Base-by-base conservation (phyloP, 78 protist species). In the Polysphondylium violaceum region DNA sequence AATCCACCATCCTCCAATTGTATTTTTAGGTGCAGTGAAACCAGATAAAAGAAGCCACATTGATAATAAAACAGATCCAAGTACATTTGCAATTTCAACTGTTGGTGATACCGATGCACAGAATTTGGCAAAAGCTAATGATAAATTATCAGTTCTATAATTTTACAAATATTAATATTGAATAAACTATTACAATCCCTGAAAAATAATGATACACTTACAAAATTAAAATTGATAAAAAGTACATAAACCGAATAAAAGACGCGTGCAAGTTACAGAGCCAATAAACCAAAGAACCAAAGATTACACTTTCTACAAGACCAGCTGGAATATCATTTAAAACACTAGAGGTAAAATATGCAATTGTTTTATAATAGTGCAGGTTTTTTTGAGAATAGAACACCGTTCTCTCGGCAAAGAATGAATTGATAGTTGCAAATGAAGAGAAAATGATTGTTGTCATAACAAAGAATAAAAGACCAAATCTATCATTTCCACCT, bases 1-100 rank as follows among this genome's bases (percentile, higher is more conserved):
- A 36, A 78, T 81, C 88, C 88, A 91, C 83, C 89, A 76, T 9
- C 88, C 88, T 23, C 86, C 86, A 51, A 76, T 88, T 12, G 27
- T 40, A 65, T 73, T 63, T 21, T 63, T 74, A 23, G 94, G 76
- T 1, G 87, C 86, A 21, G 79, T 77, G 71, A 88, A 88, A 65
- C 94, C 94, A 35, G 94, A 88, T 36, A 88, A 60, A 21, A 88
- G 27, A 43, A 88, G 44, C 51, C 51, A 75, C 19, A 88, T 25
- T 21, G 85, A 79, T 5, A 88, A 33, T 7, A 63, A 4, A 1
- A 81, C 77, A 11, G 74, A 50, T 14, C 85, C 71, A 9, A 88
- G 2, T 3, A 76, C 53, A 83, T 83, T 83, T 4, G 81, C 90
- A 19, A 83, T 21, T 47, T 59, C 90, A 43, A 83, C 44, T 31